phyloP scores from a whole-genome alignment of 2,329 filamentous ascomycete species.

The Alternaria infectoria region DNA sequence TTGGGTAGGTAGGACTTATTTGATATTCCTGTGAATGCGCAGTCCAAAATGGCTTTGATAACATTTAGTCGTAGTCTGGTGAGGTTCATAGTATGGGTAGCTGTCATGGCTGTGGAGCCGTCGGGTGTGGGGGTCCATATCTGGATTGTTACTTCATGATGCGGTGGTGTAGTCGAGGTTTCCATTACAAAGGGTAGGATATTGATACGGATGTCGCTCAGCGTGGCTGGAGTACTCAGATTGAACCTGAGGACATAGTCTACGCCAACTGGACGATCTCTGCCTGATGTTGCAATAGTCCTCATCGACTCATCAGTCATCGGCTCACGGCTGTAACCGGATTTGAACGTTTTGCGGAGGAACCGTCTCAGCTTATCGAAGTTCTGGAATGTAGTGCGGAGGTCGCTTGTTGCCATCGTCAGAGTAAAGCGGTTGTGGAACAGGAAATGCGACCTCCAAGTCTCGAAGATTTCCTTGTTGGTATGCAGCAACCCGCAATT shows the following conservation, averaged over 20 bases:
- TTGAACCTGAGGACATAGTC: not conserved
- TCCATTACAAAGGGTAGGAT: not conserved
- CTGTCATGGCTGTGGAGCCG: not conserved
- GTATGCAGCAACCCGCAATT: not conserved
- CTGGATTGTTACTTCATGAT: not conserved
- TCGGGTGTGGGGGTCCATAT: not conserved
- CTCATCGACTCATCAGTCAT: not conserved
- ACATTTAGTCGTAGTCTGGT: not conserved
- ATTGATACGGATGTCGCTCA: not conserved
- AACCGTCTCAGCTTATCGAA: not conserved
- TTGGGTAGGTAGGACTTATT: not conserved
- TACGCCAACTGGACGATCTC: not conserved
- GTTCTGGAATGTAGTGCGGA: not conserved
- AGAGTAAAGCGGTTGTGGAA: not conserved
- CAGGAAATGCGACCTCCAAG: not conserved
- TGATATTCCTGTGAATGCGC: not conserved
- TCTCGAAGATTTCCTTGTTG: not conserved
- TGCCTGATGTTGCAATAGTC: not conserved
- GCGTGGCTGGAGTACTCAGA: not conserved
- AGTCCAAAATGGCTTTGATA: not conserved
- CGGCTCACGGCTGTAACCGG: not conserved
- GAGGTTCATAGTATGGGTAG: not conserved
- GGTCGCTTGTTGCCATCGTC: not conserved
- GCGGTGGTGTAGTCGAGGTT: not conserved
- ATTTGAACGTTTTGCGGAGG: not conserved